These are phyloP conservation scores for Scheffersomyces spartinae DNA, from an alignment of 805 yeast species.

Conservation along the genomic window DNA sequence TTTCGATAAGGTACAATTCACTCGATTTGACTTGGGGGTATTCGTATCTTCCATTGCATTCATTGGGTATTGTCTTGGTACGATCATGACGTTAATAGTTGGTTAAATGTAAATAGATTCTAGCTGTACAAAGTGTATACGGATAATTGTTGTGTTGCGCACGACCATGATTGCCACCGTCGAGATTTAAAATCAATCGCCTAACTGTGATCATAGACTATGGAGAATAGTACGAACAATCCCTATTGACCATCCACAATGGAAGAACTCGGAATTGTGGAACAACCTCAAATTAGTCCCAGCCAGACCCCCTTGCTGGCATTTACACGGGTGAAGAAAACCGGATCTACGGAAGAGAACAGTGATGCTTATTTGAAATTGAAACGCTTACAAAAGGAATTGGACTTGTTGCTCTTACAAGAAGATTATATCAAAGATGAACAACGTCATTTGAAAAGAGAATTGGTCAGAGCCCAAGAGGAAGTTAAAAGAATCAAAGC, in stretches of 20 bases:
- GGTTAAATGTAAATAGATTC: too few species aligned
- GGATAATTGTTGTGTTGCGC: too few species aligned
- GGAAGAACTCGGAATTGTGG: slow-evolving; percentile 27
- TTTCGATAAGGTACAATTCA: too few species aligned
- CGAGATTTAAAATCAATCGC: too few species aligned
- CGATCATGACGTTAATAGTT: too few species aligned
- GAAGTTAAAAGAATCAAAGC: slow-evolving; percentile 96
- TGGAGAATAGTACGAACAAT: background rate
- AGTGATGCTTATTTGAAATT: slow-evolving; percentile 71
- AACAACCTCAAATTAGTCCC: slow-evolving; percentile 6
- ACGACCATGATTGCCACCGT: too few species aligned
- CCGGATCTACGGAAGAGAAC: slow-evolving; percentile 16
- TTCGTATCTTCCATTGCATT: too few species aligned
- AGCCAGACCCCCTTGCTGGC: slow-evolving; percentile 4
- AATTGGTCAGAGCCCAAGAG: slow-evolving; percentile 92
- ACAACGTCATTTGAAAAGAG: slow-evolving; percentile 91
- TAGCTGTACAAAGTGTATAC: too few species aligned
- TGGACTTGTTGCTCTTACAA: slow-evolving; percentile 74
- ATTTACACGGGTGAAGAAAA: slow-evolving; percentile 1
- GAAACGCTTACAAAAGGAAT: slow-evolving; percentile 83
- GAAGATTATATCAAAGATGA: slow-evolving; percentile 98
- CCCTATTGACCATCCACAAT: slow-evolving; percentile 7
- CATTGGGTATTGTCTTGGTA: too few species aligned
- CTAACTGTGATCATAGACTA: background rate
- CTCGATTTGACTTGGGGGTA: too few species aligned